Conservation (phyloP, 1,139 yeast genomes). For the Candida neerlandica region DNA sequence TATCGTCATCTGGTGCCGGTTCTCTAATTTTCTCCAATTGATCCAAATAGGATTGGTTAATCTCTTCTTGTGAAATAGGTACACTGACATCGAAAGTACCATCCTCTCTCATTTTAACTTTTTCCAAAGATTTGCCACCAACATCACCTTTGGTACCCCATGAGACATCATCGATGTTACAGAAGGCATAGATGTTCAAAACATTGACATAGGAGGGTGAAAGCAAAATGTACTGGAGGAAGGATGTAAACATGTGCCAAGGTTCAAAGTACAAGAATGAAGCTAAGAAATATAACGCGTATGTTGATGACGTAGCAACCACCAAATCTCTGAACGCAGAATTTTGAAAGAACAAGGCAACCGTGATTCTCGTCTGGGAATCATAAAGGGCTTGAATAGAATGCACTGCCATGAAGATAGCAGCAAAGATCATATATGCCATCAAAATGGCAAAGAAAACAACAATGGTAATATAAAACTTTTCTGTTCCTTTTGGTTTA, state of each 20-base stretch:
- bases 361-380: constrained; percentile 35
- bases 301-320: constrained; percentile 50
- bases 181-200: constrained; percentile 51
- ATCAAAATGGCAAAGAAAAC: constrained; percentile 87
- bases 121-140: constrained; percentile 49
- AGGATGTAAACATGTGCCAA: constrained; percentile 56
- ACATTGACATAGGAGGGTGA: constrained; percentile 53
- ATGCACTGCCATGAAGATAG: constrained; percentile 51
- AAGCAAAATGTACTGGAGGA: constrained; percentile 46
- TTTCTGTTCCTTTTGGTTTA: constrained; percentile 89
- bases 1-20: constrained; percentile 30
- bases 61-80: constrained; percentile 64
- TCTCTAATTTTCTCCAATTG: constrained; percentile 64
- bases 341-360: constrained; percentile 41
- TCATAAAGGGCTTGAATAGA: constrained; percentile 40
- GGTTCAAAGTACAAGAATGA: constrained; percentile 52
- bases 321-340: constrained; percentile 51
- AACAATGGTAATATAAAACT: constrained; percentile 80
- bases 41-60: constrained; percentile 59
- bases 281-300: constrained; percentile 48
- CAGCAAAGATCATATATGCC: constrained; percentile 83
- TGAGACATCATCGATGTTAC: constrained; percentile 53
- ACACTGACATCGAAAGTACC: constrained; percentile 69
- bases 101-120: constrained; percentile 66
- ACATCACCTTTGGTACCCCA: constrained; percentile 57